Conservation (phyloP, 352 stramenopile species). For the Pythium oligandrum region DNA sequence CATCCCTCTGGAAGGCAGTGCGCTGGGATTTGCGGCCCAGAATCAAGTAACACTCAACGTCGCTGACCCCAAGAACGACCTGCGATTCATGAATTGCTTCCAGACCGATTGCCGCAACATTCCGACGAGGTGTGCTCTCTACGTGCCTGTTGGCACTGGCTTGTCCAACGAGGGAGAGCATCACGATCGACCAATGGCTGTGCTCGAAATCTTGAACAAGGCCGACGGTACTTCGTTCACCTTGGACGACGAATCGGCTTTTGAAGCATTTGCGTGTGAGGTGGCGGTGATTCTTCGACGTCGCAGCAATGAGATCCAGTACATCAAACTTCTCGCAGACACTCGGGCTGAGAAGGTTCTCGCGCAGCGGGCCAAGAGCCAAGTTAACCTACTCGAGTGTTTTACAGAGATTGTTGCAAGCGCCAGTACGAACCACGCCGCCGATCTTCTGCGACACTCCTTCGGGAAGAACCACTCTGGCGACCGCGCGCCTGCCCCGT, state of each 20-base stretch:
- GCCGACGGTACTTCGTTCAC: conserved; percentile 63
- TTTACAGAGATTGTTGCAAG: conserved; percentile 72
- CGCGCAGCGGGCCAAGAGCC: conserved; percentile 59
- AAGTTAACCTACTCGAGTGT: conserved; percentile 73
- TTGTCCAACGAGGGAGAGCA: conserved; percentile 27
- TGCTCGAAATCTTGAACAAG: conserved; percentile 89
- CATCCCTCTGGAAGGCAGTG: conserved; percentile 49
- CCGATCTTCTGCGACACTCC: conserved; percentile 50
- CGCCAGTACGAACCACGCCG: conserved; percentile 34
- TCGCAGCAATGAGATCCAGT: conserved; percentile 82
- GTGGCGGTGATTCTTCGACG: conserved; percentile 82
- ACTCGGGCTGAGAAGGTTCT: conserved; percentile 69
- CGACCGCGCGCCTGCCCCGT: neutral
- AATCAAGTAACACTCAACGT: conserved; percentile 72
- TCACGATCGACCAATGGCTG: conserved; percentile 64
- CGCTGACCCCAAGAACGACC: conserved; percentile 47
- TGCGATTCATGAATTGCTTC: conserved; percentile 47
- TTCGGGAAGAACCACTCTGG: conserved; percentile 42
- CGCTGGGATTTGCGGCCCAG: conserved; percentile 53
- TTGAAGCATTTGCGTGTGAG: conserved; percentile 82
- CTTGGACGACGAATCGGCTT: conserved; percentile 81
- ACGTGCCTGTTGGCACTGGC: conserved; percentile 78
- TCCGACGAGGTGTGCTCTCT: conserved; percentile 68
- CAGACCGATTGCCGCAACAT: conserved; percentile 36
- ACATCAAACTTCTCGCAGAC: conserved; percentile 85